Evolutionary conservation across 2,329 filamentous ascomycete genomes (phyloP), one percentile per base, ranked within the genome.

Genomic region (Waltergamsia citrina): DNA sequence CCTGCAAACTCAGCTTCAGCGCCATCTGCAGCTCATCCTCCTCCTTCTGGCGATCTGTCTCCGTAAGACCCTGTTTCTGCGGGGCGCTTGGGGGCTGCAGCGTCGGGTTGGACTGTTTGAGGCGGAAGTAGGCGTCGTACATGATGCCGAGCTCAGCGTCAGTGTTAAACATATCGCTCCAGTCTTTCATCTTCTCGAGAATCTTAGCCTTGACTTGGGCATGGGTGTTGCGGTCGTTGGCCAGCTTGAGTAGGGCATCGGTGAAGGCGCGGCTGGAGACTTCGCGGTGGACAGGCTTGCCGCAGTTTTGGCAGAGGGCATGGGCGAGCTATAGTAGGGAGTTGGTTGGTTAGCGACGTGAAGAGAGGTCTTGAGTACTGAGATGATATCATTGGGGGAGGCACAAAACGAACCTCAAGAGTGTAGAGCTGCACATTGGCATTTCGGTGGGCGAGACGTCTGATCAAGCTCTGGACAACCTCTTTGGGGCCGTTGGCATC

Each of bases 21-120:
- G 92, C 92, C 78, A 95, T 94, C 57, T 96, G 92, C 36, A 98
- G 65, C 60, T 98, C 92, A 33, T 96, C 88, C 41, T 98, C 92
- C 59, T 98, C 92, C 61, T 94, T 94, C 59, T 86, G 83, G 42
- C 92, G 76, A 58, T 98, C 92, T 30, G 82, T 49, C 22, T 93
- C 83, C 29, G 90, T 95, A 41, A 98, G 86, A 46, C 86, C 79
- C 40, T 81, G 85, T 69, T 98, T 98, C 48, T 82, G 82, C 4
- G 92, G 92, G 44, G 94, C 94, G 36, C 87, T 94, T 1, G 92
- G 92, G 12, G 88, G 74, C 42, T 94, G 85, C 35, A 98, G 63
- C 44, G 85, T 90, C 4, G 92, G 92, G 62, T 98, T 90, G 73
- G 58, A 62, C 57, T 67, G 65, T 67, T 94, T 93, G 42, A 96